Evolutionary conservation across 2,329 filamentous ascomycete species (phyloP).

Genomic region (Westerdykella aurantiaca): DNA sequence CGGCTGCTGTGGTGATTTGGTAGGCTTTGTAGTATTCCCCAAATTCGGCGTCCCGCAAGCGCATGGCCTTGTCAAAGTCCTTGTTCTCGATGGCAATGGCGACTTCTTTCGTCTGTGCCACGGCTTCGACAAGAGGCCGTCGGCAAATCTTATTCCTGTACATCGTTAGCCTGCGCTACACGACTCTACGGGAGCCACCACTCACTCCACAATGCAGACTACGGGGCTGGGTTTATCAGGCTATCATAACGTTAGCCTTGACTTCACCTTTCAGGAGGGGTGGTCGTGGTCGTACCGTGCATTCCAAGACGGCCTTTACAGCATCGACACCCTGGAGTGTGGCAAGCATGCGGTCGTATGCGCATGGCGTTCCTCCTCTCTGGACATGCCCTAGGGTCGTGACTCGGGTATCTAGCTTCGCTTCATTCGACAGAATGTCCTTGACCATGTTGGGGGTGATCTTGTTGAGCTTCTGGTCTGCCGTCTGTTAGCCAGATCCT

Average conservation of each 20-base stretch:
- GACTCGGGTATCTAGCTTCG: slow-evolving; percentile 84
- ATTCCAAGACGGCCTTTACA: slow-evolving; percentile 77
- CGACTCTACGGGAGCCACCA: too few relatives aligned
- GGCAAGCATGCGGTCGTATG: slow-evolving; percentile 88
- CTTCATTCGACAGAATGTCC: slow-evolving; percentile 73
- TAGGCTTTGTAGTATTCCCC: slow-evolving; percentile 88
- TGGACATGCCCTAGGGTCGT: slow-evolving; percentile 97
- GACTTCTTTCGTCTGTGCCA: slow-evolving; percentile 78
- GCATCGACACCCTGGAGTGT: slow-evolving; percentile 93
- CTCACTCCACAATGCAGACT: slow-evolving; percentile 79
- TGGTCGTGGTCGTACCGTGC: slow-evolving; percentile 61
- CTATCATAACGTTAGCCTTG: slow-evolving; percentile 73
- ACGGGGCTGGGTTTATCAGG: slow-evolving; percentile 88
- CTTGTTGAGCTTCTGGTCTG: slow-evolving; percentile 63
- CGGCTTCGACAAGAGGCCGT: slow-evolving; percentile 82
- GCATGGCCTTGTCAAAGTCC: slow-evolving; percentile 84
- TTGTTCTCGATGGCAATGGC: slow-evolving; percentile 74
- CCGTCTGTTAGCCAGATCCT: too few relatives aligned
- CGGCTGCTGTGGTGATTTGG: slow-evolving; percentile 79
- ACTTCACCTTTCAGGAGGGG: slow-evolving; percentile 76
- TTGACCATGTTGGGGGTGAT: slow-evolving; percentile 79
- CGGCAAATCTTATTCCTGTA: slow-evolving; percentile 79
- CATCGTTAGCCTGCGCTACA: too few relatives aligned
- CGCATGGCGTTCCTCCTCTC: slow-evolving; percentile 83
- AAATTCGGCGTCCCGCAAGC: slow-evolving; percentile 85